These are phyloP conservation scores for Kregervanrija delftensis DNA, from an alignment of 805 yeast species.

Conservation along the genomic window DNA sequence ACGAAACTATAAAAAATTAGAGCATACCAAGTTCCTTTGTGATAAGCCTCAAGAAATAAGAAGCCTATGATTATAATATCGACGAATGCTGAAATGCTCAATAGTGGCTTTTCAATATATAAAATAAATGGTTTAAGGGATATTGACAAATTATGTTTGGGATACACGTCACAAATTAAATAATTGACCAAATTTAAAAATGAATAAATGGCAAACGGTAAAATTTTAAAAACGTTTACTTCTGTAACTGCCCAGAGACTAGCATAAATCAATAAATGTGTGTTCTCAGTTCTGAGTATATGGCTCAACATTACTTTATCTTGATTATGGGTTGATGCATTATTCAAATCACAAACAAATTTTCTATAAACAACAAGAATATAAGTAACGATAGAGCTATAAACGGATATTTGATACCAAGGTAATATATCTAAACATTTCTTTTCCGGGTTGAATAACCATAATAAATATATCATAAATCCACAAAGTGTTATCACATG, in stretches of 20 bases:
- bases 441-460: slow-evolving; percentile 8
- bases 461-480: slow-evolving; percentile 9
- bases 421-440: slow-evolving; percentile 5
- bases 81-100: slow-evolving; percentile 31
- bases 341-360: slow-evolving; percentile 13
- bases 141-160: slow-evolving; percentile 23
- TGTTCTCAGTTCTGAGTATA: slow-evolving; percentile 34
- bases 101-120: slow-evolving; percentile 31
- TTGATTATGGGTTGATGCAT: neutral
- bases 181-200: slow-evolving; percentile 31
- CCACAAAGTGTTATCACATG: slow-evolving; percentile 9
- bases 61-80: slow-evolving; percentile 29
- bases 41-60: slow-evolving; percentile 24
- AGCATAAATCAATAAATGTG: slow-evolving; percentile 31
- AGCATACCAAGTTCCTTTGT: slow-evolving; percentile 22
- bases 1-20: slow-evolving; percentile 28
- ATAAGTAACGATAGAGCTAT: slow-evolving; percentile 23
- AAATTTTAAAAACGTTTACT: slow-evolving; percentile 27
- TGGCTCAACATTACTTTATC: slow-evolving; percentile 25
- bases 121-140: slow-evolving; percentile 32
- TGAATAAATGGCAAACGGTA: slow-evolving; percentile 37
- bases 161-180: slow-evolving; percentile 28
- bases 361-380: slow-evolving; percentile 24
- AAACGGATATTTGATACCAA: slow-evolving; percentile 18
- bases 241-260: slow-evolving; percentile 32